These are phyloP conservation scores for Marasmius fiardii DNA, from an alignment of 1,284 basidiomycete species.

Conservation along the genomic window DNA sequence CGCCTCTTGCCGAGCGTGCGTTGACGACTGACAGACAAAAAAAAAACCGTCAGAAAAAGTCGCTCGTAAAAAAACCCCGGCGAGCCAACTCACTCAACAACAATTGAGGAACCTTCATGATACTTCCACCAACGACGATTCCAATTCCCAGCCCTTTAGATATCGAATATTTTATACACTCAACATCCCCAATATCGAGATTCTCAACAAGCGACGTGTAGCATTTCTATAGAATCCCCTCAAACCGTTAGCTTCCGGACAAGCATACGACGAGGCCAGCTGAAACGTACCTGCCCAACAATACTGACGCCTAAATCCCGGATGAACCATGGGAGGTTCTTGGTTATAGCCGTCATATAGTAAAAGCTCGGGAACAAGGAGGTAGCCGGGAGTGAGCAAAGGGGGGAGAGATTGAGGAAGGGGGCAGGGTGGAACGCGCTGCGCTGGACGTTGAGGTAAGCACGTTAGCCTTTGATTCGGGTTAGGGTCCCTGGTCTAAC, in stretches of 20 bases:
- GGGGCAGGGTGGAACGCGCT: too few relatives aligned
- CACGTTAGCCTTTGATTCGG: too few relatives aligned
- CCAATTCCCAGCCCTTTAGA: constrained; percentile 93
- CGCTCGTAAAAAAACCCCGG: background rate
- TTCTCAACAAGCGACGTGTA: constrained; percentile 90
- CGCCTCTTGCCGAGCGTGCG: constrained; percentile 76
- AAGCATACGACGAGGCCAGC: background rate
- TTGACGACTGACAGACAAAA: constrained; percentile 41
- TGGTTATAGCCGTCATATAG: constrained; percentile 66
- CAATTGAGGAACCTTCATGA: constrained; percentile 95
- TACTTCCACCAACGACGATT: constrained; percentile 89
- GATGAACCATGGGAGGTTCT: constrained; percentile 79
- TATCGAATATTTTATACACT: constrained; percentile 88
- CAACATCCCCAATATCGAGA: constrained; percentile 76
- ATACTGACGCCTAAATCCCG: constrained; percentile 78
- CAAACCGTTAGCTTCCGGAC: constrained; percentile 2
- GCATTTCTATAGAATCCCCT: constrained; percentile 61
- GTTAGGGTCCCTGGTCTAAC: too few relatives aligned
- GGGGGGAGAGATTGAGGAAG: too few relatives aligned
- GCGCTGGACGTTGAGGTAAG: background rate
- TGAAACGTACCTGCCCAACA: constrained; percentile 69
- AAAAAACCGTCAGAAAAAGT: constrained; percentile 6
- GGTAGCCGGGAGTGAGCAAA: background rate
- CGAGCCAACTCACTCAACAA: constrained; percentile 55
- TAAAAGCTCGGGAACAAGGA: constrained; percentile 5